A percentile compares a stretch with the other conserved stretches of the same genome.
Conservation (phyloP, 345 rosid genomes). For the Hibiscus syriacus region DNA sequence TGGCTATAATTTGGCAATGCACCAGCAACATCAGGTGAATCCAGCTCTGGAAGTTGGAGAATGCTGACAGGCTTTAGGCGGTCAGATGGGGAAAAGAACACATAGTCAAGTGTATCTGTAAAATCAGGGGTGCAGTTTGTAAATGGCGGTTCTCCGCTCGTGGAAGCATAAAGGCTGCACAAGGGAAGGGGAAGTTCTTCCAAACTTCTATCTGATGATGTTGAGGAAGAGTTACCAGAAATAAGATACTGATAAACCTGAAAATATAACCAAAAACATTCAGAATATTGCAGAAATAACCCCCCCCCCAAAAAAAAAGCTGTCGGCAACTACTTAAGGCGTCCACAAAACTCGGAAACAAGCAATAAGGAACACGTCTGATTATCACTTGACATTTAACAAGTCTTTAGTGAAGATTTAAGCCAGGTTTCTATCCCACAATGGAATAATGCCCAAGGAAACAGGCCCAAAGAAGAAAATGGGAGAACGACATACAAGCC, state of each 20-base stretch:
- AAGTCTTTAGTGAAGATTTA: neutral
- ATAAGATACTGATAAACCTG: slow-evolving; percentile 83
- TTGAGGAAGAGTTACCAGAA: slow-evolving; percentile 37
- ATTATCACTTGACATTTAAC: neutral
- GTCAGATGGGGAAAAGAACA: slow-evolving; percentile 63
- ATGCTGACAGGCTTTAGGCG: slow-evolving; percentile 49
- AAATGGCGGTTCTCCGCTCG: slow-evolving; percentile 72
- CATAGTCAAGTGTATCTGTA: slow-evolving; percentile 77
- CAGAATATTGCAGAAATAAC: neutral
- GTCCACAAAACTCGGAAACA: neutral
- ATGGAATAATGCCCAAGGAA: neutral
- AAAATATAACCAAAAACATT: slow-evolving; percentile 4
- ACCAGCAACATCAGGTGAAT: slow-evolving; percentile 52
- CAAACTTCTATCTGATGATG: slow-evolving; percentile 17
- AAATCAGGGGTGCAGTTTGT: slow-evolving; percentile 89
- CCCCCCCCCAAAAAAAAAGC: neutral
- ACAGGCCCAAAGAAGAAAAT: neutral
- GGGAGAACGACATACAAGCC: neutral
- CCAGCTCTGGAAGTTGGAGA: slow-evolving; percentile 60
- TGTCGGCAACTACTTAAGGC: neutral
- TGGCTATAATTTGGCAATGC: slow-evolving; percentile 72
- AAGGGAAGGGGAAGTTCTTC: slow-evolving; percentile 60
- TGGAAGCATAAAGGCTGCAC: slow-evolving; percentile 54
- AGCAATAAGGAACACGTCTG: neutral
- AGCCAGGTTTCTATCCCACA: neutral